Evolutionary conservation across 2,329 filamentous ascomycete species (phyloP), one percentile per base, ranked within the genome.

Genomic region (Stachybotrys chlorohalonatus): DNA sequence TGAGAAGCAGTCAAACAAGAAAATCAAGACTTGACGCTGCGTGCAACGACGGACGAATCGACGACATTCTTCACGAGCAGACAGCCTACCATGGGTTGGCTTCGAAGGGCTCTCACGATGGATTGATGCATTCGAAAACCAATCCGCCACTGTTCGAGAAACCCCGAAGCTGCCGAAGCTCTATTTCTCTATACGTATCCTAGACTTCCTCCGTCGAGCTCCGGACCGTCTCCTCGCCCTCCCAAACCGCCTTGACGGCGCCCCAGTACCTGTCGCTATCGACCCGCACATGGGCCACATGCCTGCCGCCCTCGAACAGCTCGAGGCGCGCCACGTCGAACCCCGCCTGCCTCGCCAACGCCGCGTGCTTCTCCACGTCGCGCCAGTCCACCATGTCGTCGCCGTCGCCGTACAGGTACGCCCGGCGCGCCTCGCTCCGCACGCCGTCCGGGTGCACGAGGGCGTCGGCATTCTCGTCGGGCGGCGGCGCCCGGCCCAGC

Each of bases 181-280:
- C 24, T 24, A 24, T 24, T 24, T 4, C 4, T 24, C 24, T 24
- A 24, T 4, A 24, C 24, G 24, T 24, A 24, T 24, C 24, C 24
- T 24, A 24, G 24, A 24, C 24, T 24, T 24, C 24, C 24, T 24
- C 24, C 24, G 24, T 24, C 24, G 24, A 13, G 36, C 36, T 42
- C 9, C 36, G 36, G 8, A 8, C 46, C 46, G 46, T 47, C 46
- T 47, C 5, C 15, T 9, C 15, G 16, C 17, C 69, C 42, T 71
- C 64, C 79, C 79, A 83, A 1, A 72, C 70, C 54, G 75, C 70
- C 47, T 61, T 70, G 3, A 82, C 69, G 17, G 71, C 64, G 5
- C 58, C 60, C 80, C 81, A 83, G 61, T 84, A 84, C 54, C 78
- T 67, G 49, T 68, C 63, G 31, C 66, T 65, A 55, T 82, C 75